A percentile compares a stretch with the other conserved stretches of the same genome.
phyloP scores from a whole-genome alignment of 345 rosid genomes.

The Euphorbia lathyris region DNA sequence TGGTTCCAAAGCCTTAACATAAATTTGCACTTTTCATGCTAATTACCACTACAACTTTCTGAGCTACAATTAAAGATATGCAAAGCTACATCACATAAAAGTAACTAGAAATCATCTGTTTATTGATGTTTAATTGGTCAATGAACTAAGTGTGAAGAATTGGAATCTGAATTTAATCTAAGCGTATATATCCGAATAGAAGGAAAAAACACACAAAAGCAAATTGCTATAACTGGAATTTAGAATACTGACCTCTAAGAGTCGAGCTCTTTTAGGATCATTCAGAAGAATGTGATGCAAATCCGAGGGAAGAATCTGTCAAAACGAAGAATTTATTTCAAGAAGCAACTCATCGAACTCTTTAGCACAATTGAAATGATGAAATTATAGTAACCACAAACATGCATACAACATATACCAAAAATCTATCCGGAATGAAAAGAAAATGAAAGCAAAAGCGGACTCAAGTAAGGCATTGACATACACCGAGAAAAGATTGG shows the following conservation, averaged over 20 bases:
- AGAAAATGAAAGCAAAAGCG: not conserved
- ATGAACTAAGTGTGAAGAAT: no score
- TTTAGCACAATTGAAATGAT: not conserved
- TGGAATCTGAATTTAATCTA: no score
- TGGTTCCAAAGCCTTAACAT: not conserved
- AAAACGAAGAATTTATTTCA: constrained; percentile 5
- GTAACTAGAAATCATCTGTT: no score
- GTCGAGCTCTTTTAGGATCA: constrained; percentile 49
- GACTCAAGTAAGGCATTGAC: not conserved
- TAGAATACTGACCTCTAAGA: constrained; percentile 44
- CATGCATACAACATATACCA: no score
- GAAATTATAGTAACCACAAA: no score
- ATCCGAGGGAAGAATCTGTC: constrained; percentile 57
- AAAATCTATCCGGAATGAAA: no score
- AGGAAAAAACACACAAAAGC: not conserved
- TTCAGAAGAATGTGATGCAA: constrained; percentile 40
- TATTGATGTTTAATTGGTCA: no score
- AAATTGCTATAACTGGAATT: not conserved
- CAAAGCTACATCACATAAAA: no score
- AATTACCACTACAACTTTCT: not conserved
- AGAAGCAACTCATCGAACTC: not conserved
- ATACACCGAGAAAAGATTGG: constrained; percentile 42
- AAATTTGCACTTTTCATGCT: no score
- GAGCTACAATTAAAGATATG: no score
- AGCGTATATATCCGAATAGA: not conserved